Evolutionary conservation across 495 filamentous ascomycete genomes (phyloP).

Genomic region (Baudoinia panamericana): DNA sequence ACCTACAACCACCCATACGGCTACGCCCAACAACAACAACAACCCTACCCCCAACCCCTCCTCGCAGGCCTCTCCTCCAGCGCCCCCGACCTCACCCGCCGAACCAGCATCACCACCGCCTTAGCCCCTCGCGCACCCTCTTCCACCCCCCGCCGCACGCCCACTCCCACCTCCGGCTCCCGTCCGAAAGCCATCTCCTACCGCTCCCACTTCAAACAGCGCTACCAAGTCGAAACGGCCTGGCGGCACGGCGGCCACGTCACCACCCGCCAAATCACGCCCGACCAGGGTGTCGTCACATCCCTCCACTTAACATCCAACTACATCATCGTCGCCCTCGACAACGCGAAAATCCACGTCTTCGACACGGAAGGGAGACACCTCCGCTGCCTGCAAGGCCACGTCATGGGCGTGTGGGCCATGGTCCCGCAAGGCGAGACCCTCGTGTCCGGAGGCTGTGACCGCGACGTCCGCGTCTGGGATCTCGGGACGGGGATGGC

Average conservation of each 20-base stretch:
- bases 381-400: constrained; percentile 79
- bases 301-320: constrained; percentile 87
- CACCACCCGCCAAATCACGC: constrained; percentile 71
- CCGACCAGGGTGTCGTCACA: constrained; percentile 92
- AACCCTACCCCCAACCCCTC: constrained; percentile 10
- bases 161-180: constrained; percentile 2
- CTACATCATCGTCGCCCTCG: constrained; percentile 92
- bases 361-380: constrained; percentile 84
- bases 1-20: constrained; percentile 10
- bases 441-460: constrained; percentile 90
- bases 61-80: constrained; percentile 20
- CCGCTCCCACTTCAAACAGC: constrained; percentile 91
- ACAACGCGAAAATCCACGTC: constrained; percentile 97
- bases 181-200: constrained; percentile 50
- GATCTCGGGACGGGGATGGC: constrained; percentile 69
- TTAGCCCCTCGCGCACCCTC: no score
- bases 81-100: constrained; percentile 20
- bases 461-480: constrained; percentile 94
- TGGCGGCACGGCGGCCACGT: constrained; percentile 81
- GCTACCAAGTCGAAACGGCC: constrained; percentile 91
- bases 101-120: constrained; percentile 14
- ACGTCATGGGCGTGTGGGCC: constrained; percentile 98
- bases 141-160: constrained; percentile 7
- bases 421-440: constrained; percentile 98
- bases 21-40: constrained; percentile 2